Evolutionary conservation across 495 filamentous ascomycete genomes (phyloP).

Genomic region (Xylaria intraflava): DNA sequence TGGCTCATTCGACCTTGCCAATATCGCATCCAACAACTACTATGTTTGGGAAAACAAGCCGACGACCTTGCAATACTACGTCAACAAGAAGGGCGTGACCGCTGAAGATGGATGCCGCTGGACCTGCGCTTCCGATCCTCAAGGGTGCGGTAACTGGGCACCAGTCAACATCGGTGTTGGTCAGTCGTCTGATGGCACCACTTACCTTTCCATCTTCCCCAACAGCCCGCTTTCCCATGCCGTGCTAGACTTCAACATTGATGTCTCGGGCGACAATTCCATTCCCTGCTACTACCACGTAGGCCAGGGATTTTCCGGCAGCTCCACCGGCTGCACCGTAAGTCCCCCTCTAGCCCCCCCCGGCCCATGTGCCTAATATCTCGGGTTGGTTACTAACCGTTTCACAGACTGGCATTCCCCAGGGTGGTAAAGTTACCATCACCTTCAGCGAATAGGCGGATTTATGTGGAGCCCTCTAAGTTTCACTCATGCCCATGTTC

Average conservation of each 20-base stretch:
- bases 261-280: slow-evolving; percentile 57
- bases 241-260: slow-evolving; percentile 65
- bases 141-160: slow-evolving; percentile 72
- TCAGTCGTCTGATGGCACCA: slow-evolving; percentile 51
- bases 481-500: slow-evolving; percentile 19
- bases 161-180: slow-evolving; percentile 86
- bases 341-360: slow-evolving; percentile 23
- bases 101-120: slow-evolving; percentile 71
- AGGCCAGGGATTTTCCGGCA: slow-evolving; percentile 52
- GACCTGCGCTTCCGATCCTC: slow-evolving; percentile 50
- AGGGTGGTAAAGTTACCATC: slow-evolving; percentile 32
- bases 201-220: slow-evolving; percentile 77
- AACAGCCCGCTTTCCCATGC: slow-evolving; percentile 54
- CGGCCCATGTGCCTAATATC: neutral
- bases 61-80: slow-evolving; percentile 94
- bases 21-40: slow-evolving; percentile 62
- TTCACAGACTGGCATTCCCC: slow-evolving; percentile 31
- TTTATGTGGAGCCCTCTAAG: slow-evolving; percentile 6
- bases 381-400: slow-evolving; percentile 13
- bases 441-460: slow-evolving; percentile 26
- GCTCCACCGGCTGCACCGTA: slow-evolving; percentile 65
- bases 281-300: slow-evolving; percentile 65
- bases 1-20: slow-evolving; percentile 54
- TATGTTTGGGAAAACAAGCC: slow-evolving; percentile 66
- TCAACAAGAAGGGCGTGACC: slow-evolving; percentile 70